Conservation (phyloP, 2,329 filamentous ascomycete species). For the Ophiostoma quercus region DNA sequence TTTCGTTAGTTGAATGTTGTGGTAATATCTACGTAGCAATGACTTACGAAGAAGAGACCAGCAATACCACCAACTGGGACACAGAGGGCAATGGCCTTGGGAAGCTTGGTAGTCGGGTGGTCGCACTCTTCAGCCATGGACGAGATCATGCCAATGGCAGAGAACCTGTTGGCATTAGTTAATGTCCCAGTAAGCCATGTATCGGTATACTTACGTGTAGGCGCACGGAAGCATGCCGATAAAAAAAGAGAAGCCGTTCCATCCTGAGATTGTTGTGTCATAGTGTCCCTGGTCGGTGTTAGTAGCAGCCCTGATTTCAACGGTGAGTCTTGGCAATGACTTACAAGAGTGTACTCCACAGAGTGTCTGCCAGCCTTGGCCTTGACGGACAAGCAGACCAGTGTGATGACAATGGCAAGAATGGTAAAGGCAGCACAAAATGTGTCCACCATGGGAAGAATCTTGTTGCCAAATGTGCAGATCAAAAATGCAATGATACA, state of each 20-base stretch:
- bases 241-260: constrained; percentile 34
- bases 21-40: not conserved
- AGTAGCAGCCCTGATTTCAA: not conserved
- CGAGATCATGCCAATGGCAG: constrained; percentile 23
- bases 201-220: constrained; percentile 13
- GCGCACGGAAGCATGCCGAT: constrained; percentile 23
- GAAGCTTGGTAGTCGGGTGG: constrained; percentile 21
- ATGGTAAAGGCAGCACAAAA: constrained; percentile 45
- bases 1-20: not conserved
- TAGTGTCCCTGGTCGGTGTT: constrained; percentile 16
- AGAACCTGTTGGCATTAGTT: constrained; percentile 13
- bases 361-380: constrained; percentile 19
- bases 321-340: not conserved
- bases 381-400: constrained; percentile 49
- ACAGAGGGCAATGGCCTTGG: constrained; percentile 20
- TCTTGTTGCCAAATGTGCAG: constrained; percentile 39
- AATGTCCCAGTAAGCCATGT: not conserved
- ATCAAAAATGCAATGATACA: constrained; percentile 21
- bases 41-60: constrained; percentile 20
- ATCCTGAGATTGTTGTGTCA: constrained; percentile 36
- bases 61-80: constrained; percentile 21
- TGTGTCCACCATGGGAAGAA: constrained; percentile 41
- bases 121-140: constrained; percentile 26
- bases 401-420: constrained; percentile 43
- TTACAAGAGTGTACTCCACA: constrained; percentile 6